Conservation (phyloP, 208 protist genomes). For the Borovskyia barvae region DNA sequence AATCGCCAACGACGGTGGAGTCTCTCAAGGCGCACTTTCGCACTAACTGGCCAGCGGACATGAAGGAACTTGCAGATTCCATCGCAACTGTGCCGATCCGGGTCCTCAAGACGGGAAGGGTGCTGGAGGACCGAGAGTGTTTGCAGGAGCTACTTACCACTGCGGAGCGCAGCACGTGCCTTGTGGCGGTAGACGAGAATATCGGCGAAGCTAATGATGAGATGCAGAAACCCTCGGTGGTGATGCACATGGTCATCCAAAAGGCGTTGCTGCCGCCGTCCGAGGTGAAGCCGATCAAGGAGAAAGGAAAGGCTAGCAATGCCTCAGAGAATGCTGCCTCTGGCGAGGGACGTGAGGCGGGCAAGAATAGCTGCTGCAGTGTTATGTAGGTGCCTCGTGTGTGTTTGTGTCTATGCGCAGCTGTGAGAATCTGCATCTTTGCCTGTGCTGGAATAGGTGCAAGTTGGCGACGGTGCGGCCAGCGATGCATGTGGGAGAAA, state of each 20-base stretch:
- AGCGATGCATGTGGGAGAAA: too few species aligned
- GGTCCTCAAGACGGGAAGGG: constrained; percentile 60
- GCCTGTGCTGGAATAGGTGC: not conserved
- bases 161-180: constrained; percentile 31
- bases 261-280: not conserved
- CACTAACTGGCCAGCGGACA: constrained; percentile 51
- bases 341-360: constrained; percentile 22
- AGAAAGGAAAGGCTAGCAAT: constrained; percentile 12
- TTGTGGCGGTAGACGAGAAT: constrained; percentile 5
- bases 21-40: constrained; percentile 51
- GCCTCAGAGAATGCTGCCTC: constrained; percentile 15
- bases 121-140: constrained; percentile 41
- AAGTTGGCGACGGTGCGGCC: too few species aligned
- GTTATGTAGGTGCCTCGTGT: constrained; percentile 47
- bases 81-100: constrained; percentile 39
- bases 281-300: constrained; percentile 16
- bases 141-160: constrained; percentile 36
- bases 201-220: constrained; percentile 12
- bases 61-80: constrained; percentile 47
- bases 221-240: constrained; percentile 30
- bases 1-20: constrained; percentile 37
- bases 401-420: not conserved
- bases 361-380: constrained; percentile 45
- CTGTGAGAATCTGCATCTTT: not conserved
- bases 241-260: constrained; percentile 70